Evolutionary conservation across 2,329 filamentous ascomycete species (phyloP).

Genomic region (Fusarium sp.): DNA sequence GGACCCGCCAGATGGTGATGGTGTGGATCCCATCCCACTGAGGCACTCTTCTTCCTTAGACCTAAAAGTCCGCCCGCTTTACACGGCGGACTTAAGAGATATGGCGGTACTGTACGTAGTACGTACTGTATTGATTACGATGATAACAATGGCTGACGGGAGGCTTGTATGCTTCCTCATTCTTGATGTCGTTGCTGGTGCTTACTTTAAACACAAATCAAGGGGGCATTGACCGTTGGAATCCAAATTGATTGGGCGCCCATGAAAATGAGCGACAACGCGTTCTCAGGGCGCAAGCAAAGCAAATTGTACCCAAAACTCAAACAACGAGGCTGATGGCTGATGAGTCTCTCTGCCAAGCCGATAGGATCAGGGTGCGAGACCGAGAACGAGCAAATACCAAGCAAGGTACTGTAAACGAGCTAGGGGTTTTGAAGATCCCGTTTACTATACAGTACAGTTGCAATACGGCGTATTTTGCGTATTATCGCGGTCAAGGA

Average conservation of each 20-base stretch:
- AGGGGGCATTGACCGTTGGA: slow-evolving; percentile 8
- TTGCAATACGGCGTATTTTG: slow-evolving; percentile 7
- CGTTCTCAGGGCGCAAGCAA: slow-evolving; percentile 35
- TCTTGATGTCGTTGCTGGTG: slow-evolving; percentile 26
- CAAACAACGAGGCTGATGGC: slow-evolving; percentile 29
- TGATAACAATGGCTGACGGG: slow-evolving; percentile 24
- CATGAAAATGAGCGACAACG: slow-evolving; percentile 10
- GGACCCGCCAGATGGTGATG: slow-evolving; percentile 27
- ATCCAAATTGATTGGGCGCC: slow-evolving; percentile 14
- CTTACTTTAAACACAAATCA: slow-evolving; percentile 12
- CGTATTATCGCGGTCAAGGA: slow-evolving; percentile 9
- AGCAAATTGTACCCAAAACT: slow-evolving; percentile 8
- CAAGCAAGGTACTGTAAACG: neutral
- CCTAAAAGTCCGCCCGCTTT: slow-evolving; percentile 38
- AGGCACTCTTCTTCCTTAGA: neutral
- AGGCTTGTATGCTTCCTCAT: slow-evolving; percentile 25
- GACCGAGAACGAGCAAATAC: slow-evolving; percentile 31
- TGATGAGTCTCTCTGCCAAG: slow-evolving; percentile 3
- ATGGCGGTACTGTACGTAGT: neutral
- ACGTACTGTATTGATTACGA: neutral
- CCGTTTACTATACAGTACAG: slow-evolving; percentile 1
- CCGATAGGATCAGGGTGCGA: slow-evolving; percentile 19
- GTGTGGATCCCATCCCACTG: slow-evolving; percentile 26
- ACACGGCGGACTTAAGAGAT: slow-evolving; percentile 33
- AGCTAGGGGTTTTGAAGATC: slow-evolving; percentile 15